phyloP scores from a whole-genome alignment of 2,329 filamentous ascomycete genomes.

The Mariannaea elegans region DNA sequence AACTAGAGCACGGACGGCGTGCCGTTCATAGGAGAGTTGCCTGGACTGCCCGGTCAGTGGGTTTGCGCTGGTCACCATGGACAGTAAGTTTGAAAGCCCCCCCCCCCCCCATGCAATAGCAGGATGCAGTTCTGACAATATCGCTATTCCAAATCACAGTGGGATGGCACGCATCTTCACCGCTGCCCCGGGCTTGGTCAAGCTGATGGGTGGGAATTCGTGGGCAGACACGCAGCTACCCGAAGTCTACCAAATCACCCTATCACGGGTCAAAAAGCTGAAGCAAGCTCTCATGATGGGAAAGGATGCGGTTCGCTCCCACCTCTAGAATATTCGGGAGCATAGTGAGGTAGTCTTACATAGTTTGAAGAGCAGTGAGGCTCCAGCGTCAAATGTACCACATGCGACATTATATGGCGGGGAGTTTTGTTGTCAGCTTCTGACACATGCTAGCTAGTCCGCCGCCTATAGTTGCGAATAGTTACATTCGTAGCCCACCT shows the following conservation, averaged over 20 bases:
- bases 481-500: too few relatives aligned
- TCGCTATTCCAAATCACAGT: not conserved
- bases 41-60: conserved; percentile 21
- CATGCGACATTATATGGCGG: too few relatives aligned
- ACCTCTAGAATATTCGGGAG: too few relatives aligned
- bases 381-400: too few relatives aligned
- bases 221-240: conserved; percentile 21
- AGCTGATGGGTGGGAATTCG: conserved; percentile 18
- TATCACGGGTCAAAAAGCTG: not conserved
- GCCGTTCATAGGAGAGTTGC: conserved; percentile 21
- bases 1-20: conserved; percentile 21
- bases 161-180: conserved; percentile 27
- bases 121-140: not conserved
- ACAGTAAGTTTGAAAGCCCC: conserved; percentile 15
- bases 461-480: too few relatives aligned
- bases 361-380: too few relatives aligned
- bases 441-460: too few relatives aligned
- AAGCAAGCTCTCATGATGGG: not conserved
- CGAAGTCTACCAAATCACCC: conserved; percentile 18
- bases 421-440: too few relatives aligned
- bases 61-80: conserved; percentile 25
- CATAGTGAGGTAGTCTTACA: too few relatives aligned
- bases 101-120: too few relatives aligned
- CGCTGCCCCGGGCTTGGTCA: conserved; percentile 21
- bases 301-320: not conserved